Base-by-base conservation (phyloP, 169 alveolate genomes). In the Theileria luwenshuni region DNA sequence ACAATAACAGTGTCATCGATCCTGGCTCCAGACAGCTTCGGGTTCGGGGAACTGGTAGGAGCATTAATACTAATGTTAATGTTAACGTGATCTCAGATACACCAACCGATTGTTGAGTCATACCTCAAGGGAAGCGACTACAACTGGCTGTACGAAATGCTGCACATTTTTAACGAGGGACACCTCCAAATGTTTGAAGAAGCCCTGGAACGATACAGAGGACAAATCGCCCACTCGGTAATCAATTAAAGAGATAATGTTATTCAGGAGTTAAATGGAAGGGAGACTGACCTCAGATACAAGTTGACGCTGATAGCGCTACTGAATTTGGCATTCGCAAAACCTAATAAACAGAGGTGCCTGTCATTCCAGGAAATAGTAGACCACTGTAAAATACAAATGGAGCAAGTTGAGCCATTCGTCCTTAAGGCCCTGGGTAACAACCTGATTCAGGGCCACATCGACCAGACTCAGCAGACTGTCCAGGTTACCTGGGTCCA, bases 401-500 rank as follows among this genome's bases (percentile, higher is more conserved):
- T 89, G n/a, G 56, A 83, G 10, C 86, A 89, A 15, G 89, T 89
- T 19, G 94, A 89, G 54, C 87, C 85, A 49, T 77, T 89, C 62
- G 63, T 89, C 10, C 88, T 89, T 7, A 89, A 81, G 70, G 94
- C 94, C 3, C 79, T 83, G 83, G 85, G 86, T 7, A 69, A 70
- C 74, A 84, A 89, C 47, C 74, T 89, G 15, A 52, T 89, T 60
- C 71, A 76, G 47, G 90, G 94, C 15, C 77, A 83, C 54, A 89
- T 89, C 54, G 91, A 89, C 69, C 91, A 89, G 62, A 61, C 85
- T 42, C 79, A 85, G 73, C 79, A 85, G 49, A 43, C 72, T 0
- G 86, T 89, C 5, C 72, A 71, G n/a, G 79, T 89, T 67, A 89
- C 86, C 8, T 89, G 94, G 94, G 86, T 89, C 10, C 90, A 89